Conservation (phyloP, 441 rosid genomes). For the Omphalea diandra region DNA sequence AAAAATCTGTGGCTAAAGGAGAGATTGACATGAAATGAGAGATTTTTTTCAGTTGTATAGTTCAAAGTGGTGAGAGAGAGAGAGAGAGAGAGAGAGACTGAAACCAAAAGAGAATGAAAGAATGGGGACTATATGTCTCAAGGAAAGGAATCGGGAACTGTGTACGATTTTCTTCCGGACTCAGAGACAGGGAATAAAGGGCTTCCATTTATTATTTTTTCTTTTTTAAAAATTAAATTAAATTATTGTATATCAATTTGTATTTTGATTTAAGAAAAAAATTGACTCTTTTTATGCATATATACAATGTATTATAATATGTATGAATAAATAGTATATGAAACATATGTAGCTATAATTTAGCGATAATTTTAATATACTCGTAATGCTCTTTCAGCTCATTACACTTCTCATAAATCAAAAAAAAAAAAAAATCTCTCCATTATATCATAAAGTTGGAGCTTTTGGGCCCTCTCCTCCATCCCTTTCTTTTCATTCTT, state of each 20-base stretch:
- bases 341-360: too few relatives aligned
- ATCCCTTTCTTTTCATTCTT: conserved; percentile 3
- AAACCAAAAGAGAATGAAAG: conserved; percentile 44
- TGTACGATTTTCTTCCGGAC: conserved; percentile 49
- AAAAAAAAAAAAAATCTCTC: too few relatives aligned
- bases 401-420: too few relatives aligned
- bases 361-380: too few relatives aligned
- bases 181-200: conserved; percentile 45
- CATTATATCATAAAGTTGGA: conserved; percentile 54
- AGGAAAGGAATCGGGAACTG: conserved; percentile 56
- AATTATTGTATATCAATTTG: too few relatives aligned
- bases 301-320: not conserved
- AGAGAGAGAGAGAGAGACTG: too few relatives aligned
- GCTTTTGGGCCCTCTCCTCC: conserved; percentile 50
- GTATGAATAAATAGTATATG: conserved; percentile 10
- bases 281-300: not conserved
- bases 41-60: conserved; percentile 16
- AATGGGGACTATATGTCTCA: conserved; percentile 32
- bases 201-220: conserved; percentile 20
- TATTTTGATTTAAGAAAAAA: too few relatives aligned
- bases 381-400: too few relatives aligned
- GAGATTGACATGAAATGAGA: not conserved
- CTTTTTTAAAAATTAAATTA: too few relatives aligned
- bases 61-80: conserved; percentile 33
- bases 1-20: too few relatives aligned